These are phyloP conservation scores for Ormosia semicastrata DNA, from an alignment of 306 rosid species.

Conservation along the genomic window DNA sequence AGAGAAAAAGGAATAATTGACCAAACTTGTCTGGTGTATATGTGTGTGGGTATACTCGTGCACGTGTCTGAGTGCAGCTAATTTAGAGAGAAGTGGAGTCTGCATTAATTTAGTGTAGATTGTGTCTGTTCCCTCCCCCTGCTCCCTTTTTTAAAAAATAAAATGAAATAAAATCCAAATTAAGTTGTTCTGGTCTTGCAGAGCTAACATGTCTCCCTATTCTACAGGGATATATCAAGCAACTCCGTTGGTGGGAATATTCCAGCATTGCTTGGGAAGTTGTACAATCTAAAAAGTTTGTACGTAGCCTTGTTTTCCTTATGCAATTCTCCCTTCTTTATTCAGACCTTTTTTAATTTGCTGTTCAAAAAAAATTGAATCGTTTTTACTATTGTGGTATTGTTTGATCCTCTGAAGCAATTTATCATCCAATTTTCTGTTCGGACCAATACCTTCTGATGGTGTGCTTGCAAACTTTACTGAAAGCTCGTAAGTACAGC, in stretches of 20 bases:
- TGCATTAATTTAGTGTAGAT: slow-evolving; percentile 1
- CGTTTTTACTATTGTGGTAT: slow-evolving; percentile 7
- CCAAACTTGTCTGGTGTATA: background rate
- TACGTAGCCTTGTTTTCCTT: slow-evolving; percentile 47
- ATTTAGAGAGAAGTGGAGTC: background rate
- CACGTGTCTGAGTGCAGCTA: background rate
- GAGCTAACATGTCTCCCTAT: slow-evolving; percentile 23
- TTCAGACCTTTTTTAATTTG: background rate
- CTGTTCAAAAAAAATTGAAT: background rate
- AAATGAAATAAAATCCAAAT: slow-evolving; percentile 18
- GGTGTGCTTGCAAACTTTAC: slow-evolving; percentile 74
- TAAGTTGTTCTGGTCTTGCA: slow-evolving; percentile 15
- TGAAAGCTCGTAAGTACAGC: slow-evolving; percentile 78
- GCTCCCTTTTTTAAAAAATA: no score
- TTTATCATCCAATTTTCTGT: slow-evolving; percentile 87
- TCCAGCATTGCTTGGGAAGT: slow-evolving; percentile 78
- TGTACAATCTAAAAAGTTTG: slow-evolving; percentile 66
- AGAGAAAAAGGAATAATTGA: background rate
- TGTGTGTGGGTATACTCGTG: background rate
- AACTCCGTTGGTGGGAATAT: slow-evolving; percentile 85
- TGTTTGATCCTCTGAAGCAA: slow-evolving; percentile 56
- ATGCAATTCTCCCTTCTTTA: slow-evolving; percentile 13
- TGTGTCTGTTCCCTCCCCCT: background rate
- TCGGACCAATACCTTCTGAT: slow-evolving; percentile 84
- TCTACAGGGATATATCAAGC: slow-evolving; percentile 86